phyloP scores from a whole-genome alignment of 768 basidiomycete genomes.

The Mycena latifolia region DNA sequence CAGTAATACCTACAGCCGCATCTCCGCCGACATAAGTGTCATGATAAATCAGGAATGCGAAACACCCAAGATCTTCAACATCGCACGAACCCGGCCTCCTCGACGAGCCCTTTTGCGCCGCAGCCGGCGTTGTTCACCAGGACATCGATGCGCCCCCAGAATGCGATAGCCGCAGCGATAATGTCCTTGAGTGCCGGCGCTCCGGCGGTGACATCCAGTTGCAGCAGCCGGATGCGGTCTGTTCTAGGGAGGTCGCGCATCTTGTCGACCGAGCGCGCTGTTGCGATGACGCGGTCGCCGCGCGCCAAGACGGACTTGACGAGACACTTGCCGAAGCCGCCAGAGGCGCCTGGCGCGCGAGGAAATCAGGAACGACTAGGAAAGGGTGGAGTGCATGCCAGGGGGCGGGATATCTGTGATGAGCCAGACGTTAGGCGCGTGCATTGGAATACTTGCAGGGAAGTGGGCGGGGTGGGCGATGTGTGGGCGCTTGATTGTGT shows the following conservation, averaged over 20 bases:
- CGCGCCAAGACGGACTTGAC: slow-evolving; percentile 51
- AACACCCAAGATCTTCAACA: slow-evolving; percentile 24
- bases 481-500: too few relatives aligned
- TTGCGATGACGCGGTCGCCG: slow-evolving; percentile 60
- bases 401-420: slow-evolving; percentile 4
- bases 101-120: slow-evolving; percentile 48
- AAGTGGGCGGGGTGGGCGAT: too few relatives aligned
- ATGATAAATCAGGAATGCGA: background rate
- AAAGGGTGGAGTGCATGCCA: too few relatives aligned
- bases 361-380: background rate
- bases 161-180: slow-evolving; percentile 46
- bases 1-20: slow-evolving; percentile 19
- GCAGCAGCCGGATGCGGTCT: slow-evolving; percentile 42
- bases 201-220: slow-evolving; percentile 52
- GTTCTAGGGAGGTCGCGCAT: slow-evolving; percentile 38
- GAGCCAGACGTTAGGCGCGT: slow-evolving; percentile 16
- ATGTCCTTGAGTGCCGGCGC: slow-evolving; percentile 43
- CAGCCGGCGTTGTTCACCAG: slow-evolving; percentile 60
- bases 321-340: slow-evolving; percentile 55
- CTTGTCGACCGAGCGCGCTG: slow-evolving; percentile 51
- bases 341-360: slow-evolving; percentile 46
- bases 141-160: slow-evolving; percentile 57
- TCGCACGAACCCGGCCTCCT: slow-evolving; percentile 53
- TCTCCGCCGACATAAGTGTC: background rate
- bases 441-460: too few relatives aligned